phyloP scores from a whole-genome alignment of 371 early-diverging fungal species.

The Syncephalastrum racemosum region DNA sequence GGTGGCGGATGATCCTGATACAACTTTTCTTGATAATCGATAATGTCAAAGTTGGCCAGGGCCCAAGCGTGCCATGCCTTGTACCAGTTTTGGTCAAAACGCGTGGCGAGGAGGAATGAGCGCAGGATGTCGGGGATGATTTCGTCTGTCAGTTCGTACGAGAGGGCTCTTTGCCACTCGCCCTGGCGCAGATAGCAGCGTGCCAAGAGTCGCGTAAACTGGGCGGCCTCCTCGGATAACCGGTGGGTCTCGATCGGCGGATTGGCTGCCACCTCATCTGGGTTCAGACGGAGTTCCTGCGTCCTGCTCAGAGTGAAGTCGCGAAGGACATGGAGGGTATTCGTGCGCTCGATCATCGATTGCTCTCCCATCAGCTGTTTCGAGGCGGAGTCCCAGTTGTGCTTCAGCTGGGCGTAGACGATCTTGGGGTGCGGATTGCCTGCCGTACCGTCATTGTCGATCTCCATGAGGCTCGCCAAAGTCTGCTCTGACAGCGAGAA shows the following conservation, averaged over 20 bases:
- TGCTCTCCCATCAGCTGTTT: constrained; percentile 34
- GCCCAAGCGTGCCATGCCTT: constrained; percentile 99
- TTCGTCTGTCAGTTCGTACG: constrained; percentile 75
- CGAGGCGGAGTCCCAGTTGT: constrained; percentile 85
- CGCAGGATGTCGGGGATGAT: constrained; percentile 80
- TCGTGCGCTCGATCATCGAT: constrained; percentile 54
- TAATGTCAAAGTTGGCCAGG: constrained; percentile 90
- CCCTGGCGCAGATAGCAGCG: constrained; percentile 92
- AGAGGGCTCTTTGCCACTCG: constrained; percentile 87
- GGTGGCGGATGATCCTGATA: constrained; percentile 55
- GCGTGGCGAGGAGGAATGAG: constrained; percentile 86
- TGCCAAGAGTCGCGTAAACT: constrained; percentile 70
- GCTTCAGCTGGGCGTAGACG: constrained; percentile 93
- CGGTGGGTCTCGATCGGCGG: constrained; percentile 53
- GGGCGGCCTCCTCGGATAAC: constrained; percentile 50
- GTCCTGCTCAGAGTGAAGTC: constrained; percentile 66
- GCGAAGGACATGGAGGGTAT: constrained; percentile 60
- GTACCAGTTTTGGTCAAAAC: constrained; percentile 94
- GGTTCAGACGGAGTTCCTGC: constrained; percentile 56
- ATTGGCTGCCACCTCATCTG: constrained; percentile 58
- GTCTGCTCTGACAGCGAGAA: constrained; percentile 84
- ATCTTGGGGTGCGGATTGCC: constrained; percentile 70
- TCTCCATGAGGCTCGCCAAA: constrained; percentile 64
- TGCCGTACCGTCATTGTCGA: constrained; percentile 29
- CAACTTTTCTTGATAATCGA: constrained; percentile 71